Percentiles rank a stretch among this genome's conserved stretches.
These are phyloP conservation scores for Lentinula guzmanii DNA, from an alignment of 768 basidiomycete genomes.

Conservation along the genomic window DNA sequence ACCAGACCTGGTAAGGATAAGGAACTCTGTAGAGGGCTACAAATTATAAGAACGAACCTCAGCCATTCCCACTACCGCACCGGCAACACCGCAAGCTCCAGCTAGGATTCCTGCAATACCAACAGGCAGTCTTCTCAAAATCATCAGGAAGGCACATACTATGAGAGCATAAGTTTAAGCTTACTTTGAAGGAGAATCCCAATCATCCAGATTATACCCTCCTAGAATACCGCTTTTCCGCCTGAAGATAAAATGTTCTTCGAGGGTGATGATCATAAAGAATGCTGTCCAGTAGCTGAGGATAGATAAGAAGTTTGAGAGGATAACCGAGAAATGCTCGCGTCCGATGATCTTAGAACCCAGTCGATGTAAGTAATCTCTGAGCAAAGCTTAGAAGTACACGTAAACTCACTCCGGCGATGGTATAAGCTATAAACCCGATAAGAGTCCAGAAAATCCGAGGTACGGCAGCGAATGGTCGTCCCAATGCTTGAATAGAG, in stretches of 20 bases:
- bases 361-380: neutral
- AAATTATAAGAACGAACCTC: slow-evolving; percentile 16
- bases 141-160: neutral
- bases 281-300: slow-evolving; percentile 42
- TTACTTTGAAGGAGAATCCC: slow-evolving; percentile 29
- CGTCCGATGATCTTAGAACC: slow-evolving; percentile 25
- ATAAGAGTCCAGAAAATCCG: slow-evolving; percentile 41
- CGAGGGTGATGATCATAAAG: slow-evolving; percentile 37
- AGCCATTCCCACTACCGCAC: slow-evolving; percentile 49
- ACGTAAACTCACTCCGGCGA: slow-evolving; percentile 20
- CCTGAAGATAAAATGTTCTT: slow-evolving; percentile 44
- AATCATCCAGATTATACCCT: slow-evolving; percentile 47
- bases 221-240: slow-evolving; percentile 30
- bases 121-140: slow-evolving; percentile 30
- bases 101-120: slow-evolving; percentile 45
- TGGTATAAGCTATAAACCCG: slow-evolving; percentile 29
- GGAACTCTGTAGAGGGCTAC: neutral
- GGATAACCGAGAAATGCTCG: slow-evolving; percentile 36
- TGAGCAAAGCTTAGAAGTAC: neutral
- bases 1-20: slow-evolving; percentile 29
- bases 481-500: slow-evolving; percentile 38
- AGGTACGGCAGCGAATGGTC: slow-evolving; percentile 35
- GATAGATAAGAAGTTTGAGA: slow-evolving; percentile 36
- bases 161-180: neutral
- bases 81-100: slow-evolving; percentile 37